phyloP scores from a whole-genome alignment of 441 rosid genomes.

The Erodium moschatum region DNA sequence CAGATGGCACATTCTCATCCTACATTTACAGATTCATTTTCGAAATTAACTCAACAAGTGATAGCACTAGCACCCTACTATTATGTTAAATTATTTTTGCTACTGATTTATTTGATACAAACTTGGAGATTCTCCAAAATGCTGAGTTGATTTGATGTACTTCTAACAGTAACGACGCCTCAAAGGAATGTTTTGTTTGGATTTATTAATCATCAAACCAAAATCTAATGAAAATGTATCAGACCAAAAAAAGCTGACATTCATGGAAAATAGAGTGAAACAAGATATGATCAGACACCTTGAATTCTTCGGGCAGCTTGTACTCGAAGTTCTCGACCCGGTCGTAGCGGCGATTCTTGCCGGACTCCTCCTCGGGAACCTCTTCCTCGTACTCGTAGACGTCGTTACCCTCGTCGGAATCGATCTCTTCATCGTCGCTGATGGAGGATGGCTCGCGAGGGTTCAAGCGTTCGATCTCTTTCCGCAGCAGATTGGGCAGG shows the following conservation, averaged over 20 bases:
- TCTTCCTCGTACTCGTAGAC: constrained; percentile 80
- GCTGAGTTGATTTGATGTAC: too few species aligned
- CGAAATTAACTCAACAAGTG: neutral
- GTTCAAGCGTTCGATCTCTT: constrained; percentile 13
- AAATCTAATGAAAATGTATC: neutral
- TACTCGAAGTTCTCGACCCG: constrained; percentile 58
- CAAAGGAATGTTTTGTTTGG: neutral
- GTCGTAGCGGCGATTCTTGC: constrained; percentile 73
- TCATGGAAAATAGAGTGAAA: too few species aligned
- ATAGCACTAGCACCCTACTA: neutral
- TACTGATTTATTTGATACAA: neutral
- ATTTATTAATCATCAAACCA: neutral
- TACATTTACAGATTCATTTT: constrained; percentile 19
- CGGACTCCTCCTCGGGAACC: constrained; percentile 63
- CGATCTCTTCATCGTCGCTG: constrained; percentile 21
- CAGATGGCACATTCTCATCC: constrained; percentile 78
- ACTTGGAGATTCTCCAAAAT: neutral
- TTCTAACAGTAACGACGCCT: neutral
- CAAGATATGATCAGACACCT: constrained; percentile 31
- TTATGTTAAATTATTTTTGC: too few species aligned
- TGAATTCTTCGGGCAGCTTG: constrained; percentile 54
- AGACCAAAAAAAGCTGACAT: neutral
- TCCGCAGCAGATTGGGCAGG: constrained; percentile 34
- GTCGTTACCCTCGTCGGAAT: constrained; percentile 41
- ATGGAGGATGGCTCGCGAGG: constrained; percentile 4